These are phyloP conservation scores for Rhynchospora breviuscula DNA, from an alignment of 176 grass and related monocot genomes.

Conservation along the genomic window DNA sequence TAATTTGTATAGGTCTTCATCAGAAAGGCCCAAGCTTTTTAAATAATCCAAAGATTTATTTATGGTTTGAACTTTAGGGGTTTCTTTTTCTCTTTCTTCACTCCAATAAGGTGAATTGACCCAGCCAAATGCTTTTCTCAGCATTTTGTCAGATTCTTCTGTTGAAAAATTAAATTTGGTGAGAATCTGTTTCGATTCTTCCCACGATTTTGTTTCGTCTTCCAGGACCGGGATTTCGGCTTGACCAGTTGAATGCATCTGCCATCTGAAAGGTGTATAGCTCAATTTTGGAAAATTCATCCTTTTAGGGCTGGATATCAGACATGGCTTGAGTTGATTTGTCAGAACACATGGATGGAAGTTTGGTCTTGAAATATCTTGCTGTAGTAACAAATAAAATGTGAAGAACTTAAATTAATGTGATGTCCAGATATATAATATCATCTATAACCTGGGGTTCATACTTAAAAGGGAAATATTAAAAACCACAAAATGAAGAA, in stretches of 20 bases:
- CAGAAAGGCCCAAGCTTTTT: conserved; percentile 53
- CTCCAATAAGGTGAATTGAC: conserved; percentile 81
- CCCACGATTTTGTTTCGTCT: conserved; percentile 54
- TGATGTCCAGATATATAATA: not conserved
- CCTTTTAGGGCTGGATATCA: not conserved
- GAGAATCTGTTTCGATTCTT: conserved; percentile 50
- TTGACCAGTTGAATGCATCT: conserved; percentile 32
- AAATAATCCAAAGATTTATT: conserved; percentile 44
- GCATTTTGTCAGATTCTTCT: conserved; percentile 52
- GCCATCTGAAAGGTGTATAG: conserved; percentile 8
- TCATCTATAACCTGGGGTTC: not conserved
- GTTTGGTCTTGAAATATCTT: conserved; percentile 16
- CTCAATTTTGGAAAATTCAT: not conserved
- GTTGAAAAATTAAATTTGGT: conserved; percentile 42
- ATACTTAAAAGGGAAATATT: not conserved
- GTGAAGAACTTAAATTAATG: not conserved
- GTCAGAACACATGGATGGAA: conserved; percentile 16
- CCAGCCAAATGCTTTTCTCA: conserved; percentile 88
- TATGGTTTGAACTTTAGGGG: conserved; percentile 41
- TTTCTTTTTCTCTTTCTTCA: conserved; percentile 55
- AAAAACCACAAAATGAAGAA: not conserved
- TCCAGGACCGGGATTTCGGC: conserved; percentile 27
- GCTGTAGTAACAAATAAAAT: conserved; percentile 26
- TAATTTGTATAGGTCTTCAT: conserved; percentile 67
- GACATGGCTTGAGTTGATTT: conserved; percentile 23